Conservation (phyloP, 2,329 filamentous ascomycete species). For the Metarhizium robertsii region DNA sequence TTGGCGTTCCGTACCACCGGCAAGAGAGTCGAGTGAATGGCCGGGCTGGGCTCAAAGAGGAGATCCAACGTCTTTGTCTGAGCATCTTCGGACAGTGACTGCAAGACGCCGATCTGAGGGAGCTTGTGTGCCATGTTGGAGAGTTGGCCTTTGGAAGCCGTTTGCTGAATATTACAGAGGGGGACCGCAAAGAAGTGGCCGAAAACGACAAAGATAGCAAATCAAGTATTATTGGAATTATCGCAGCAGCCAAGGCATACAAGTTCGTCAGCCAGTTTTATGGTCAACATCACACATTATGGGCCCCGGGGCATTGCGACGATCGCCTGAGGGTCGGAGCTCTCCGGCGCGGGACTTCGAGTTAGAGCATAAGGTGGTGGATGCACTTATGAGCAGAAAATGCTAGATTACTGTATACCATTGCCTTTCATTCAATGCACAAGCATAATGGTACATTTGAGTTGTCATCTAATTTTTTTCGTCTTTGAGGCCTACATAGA, state of each 20-base stretch:
- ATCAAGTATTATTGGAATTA: too few relatives aligned
- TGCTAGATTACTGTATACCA: neutral
- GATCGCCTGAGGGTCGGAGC: constrained; percentile 12
- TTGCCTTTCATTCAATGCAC: neutral
- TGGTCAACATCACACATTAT: neutral
- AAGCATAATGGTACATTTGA: neutral
- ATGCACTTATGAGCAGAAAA: neutral
- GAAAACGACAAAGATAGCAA: too few relatives aligned
- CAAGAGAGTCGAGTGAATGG: constrained; percentile 63
- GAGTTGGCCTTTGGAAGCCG: neutral
- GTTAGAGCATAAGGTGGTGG: neutral
- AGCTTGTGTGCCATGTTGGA: constrained; percentile 26
- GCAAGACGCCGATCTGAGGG: constrained; percentile 48
- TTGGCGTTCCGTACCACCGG: constrained; percentile 48
- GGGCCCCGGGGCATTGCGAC: constrained; percentile 15
- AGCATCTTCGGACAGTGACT: constrained; percentile 42
- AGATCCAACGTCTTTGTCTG: constrained; percentile 58
- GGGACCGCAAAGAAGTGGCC: neutral
- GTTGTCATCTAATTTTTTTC: neutral
- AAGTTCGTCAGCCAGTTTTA: neutral
- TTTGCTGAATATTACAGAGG: neutral
- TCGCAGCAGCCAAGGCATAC: too few relatives aligned
- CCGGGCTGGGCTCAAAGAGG: constrained; percentile 74
- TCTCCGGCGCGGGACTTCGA: constrained; percentile 11
- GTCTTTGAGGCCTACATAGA: too few relatives aligned